These are phyloP conservation scores for Penicillium sp. DNA, from an alignment of 2,329 filamentous ascomycete species.

Conservation along the genomic window DNA sequence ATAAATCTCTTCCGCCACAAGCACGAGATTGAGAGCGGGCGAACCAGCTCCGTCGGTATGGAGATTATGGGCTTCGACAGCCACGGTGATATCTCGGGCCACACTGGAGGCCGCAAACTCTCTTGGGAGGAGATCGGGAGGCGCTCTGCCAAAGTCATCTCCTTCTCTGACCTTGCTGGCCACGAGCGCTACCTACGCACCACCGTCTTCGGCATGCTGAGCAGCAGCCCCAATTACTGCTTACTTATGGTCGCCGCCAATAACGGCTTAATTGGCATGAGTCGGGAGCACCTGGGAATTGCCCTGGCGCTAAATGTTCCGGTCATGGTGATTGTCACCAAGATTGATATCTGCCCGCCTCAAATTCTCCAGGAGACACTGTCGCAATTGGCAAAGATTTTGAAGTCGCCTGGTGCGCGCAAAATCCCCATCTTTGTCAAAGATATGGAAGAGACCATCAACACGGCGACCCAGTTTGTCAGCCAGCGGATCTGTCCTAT, in stretches of 20 bases:
- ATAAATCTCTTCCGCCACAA: slow-evolving; percentile 98
- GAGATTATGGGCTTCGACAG: slow-evolving; percentile 98
- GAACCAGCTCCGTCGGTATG: slow-evolving; percentile 96
- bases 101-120: slow-evolving; percentile 80
- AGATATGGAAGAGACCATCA: slow-evolving; percentile 85
- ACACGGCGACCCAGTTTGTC: slow-evolving; percentile 94
- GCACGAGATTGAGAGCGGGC: slow-evolving; percentile 92
- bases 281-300: slow-evolving; percentile 95
- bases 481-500: slow-evolving; percentile 94
- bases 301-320: slow-evolving; percentile 93
- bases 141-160: slow-evolving; percentile 92
- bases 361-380: slow-evolving; percentile 94
- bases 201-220: slow-evolving; percentile 92
- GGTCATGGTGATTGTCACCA: slow-evolving; percentile 96
- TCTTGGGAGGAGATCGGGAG: slow-evolving; percentile 98
- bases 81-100: slow-evolving; percentile 77
- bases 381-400: slow-evolving; percentile 84
- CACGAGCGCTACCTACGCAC: slow-evolving; percentile 95
- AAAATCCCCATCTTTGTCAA: slow-evolving; percentile 98
- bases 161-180: slow-evolving; percentile 92
- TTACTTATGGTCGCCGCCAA: slow-evolving; percentile 98
- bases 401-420: slow-evolving; percentile 88
- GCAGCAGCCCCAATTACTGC: slow-evolving; percentile 95
- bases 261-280: slow-evolving; percentile 96
- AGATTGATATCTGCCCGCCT: slow-evolving; percentile 96